Evolutionary conservation across 148 eudicot species (phyloP).

Genomic region (Selenicereus undatus): DNA sequence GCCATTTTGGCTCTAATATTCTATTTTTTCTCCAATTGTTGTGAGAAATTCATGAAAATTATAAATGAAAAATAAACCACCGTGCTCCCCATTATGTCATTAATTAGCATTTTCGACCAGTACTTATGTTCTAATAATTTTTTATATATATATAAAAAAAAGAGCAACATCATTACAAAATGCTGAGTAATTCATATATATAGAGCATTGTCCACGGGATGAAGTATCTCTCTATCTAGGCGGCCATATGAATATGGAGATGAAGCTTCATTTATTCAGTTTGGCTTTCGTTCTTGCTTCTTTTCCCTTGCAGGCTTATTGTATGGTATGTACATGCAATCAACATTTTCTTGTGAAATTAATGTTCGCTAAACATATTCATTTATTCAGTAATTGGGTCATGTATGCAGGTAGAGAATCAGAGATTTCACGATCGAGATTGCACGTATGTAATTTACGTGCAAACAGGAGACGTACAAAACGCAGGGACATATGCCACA

Average conservation of each 20-base stretch:
- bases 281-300: constrained; percentile 17
- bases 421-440: not conserved
- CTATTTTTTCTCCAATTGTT: not conserved
- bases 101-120: not conserved
- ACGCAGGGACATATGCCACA: constrained; percentile 23
- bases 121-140: not conserved
- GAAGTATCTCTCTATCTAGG: not conserved
- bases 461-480: constrained; percentile 20
- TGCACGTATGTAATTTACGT: constrained; percentile 28
- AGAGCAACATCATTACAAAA: not conserved
- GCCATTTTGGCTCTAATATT: not conserved
- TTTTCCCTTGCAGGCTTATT: constrained; percentile 7
- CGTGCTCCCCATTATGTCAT: constrained; percentile 6
- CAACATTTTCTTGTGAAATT: too few relatives aligned
- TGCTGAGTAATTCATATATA: not conserved
- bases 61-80: not conserved
- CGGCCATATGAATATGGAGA: constrained; percentile 10
- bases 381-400: not conserved
- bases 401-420: not conserved
- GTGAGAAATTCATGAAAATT: not conserved
- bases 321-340: constrained; percentile 11
- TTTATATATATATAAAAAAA: not conserved
- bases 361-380: too few relatives aligned
- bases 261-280: constrained; percentile 13
- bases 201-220: not conserved